Conservation (phyloP, 2,329 filamentous ascomycete species). For the Colletotrichum falcatum region DNA sequence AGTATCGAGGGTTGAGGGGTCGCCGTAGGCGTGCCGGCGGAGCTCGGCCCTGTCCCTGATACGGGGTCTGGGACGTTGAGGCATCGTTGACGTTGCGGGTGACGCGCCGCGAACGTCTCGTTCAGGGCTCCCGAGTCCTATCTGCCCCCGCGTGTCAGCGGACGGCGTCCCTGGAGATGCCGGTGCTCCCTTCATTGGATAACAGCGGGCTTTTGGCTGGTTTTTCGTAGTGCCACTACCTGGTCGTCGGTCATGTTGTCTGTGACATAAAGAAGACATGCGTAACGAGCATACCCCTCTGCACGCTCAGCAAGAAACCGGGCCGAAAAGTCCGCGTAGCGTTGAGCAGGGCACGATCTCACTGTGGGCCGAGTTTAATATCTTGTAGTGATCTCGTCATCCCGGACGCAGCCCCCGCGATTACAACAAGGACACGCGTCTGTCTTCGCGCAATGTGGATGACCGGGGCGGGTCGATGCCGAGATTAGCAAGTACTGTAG, state of each 20-base stretch:
- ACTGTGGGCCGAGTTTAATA: slow-evolving; percentile 1
- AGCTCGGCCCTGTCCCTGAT: slow-evolving; percentile 35
- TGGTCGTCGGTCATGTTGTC: slow-evolving; percentile 30
- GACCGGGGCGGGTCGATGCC: background rate
- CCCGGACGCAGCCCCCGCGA: background rate
- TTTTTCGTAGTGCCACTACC: background rate
- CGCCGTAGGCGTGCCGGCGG: slow-evolving; percentile 51
- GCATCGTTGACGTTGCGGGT: slow-evolving; percentile 32
- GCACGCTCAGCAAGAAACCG: slow-evolving; percentile 10
- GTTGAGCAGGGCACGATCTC: background rate
- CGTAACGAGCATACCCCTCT: slow-evolving; percentile 14
- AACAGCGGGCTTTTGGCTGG: background rate
- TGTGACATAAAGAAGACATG: slow-evolving; percentile 33
- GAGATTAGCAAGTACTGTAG: background rate
- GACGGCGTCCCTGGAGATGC: background rate
- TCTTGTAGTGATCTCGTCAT: background rate
- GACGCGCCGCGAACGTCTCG: slow-evolving; percentile 19
- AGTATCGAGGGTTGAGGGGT: slow-evolving; percentile 59
- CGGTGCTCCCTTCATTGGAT: background rate
- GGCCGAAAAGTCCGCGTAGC: background rate
- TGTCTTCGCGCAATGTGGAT: no score
- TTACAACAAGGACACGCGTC: no score
- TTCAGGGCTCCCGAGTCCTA: slow-evolving; percentile 36
- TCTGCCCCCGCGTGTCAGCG: slow-evolving; percentile 4
- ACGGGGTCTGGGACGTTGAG: slow-evolving; percentile 29